Evolutionary conservation across 805 yeast genomes (phyloP), one percentile per base, ranked within the genome.

Genomic region (Wickerhamomyces bovis): DNA sequence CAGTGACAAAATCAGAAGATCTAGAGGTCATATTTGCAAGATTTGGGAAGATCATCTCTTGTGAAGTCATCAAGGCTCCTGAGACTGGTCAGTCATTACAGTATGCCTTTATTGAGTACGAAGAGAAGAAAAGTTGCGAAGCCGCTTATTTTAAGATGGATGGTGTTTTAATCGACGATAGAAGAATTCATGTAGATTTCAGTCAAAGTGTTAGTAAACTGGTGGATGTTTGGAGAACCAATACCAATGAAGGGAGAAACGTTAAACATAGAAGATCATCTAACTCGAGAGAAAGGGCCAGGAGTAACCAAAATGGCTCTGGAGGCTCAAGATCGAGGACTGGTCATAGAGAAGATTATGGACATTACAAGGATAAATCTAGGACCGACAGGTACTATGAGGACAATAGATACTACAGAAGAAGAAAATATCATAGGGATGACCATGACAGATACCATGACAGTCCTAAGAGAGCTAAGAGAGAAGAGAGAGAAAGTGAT

Each of bases 61-160:
- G 80, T 48, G 81, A 80, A 44, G 64, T 83, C 15, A 69, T 82
- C 13, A 60, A 67, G 36, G 84, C 79, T 51, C 64, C 64, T 25
- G 61, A 55, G 4, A 71, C 80, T 0, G 74, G 77, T 0, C 71
- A 71, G 15, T 76, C 81, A 2, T 55, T 80, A 35, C 73, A 78
- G 44, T 83, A 83, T 56, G 90, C 81, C 3, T 83, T 83, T 51
- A 75, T 83, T 26, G 85, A 81, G 54, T 83, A 66, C 56, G 70
- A 67, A 20, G 57, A 63, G 1, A 67, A 68, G 48, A 63, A 66
- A 38, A 70, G 71, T 33, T 82, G 85, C 43, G 88, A 83, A 51
- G 52, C 56, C n/a, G 89, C 89, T 0, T 83, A 80, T 57, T 61
- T 68, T 46, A 78, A 77, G 56, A 77, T 83, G 80, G 78, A 80